Conservation (phyloP, 768 basidiomycete species). For the Boletus rubropictus region DNA sequence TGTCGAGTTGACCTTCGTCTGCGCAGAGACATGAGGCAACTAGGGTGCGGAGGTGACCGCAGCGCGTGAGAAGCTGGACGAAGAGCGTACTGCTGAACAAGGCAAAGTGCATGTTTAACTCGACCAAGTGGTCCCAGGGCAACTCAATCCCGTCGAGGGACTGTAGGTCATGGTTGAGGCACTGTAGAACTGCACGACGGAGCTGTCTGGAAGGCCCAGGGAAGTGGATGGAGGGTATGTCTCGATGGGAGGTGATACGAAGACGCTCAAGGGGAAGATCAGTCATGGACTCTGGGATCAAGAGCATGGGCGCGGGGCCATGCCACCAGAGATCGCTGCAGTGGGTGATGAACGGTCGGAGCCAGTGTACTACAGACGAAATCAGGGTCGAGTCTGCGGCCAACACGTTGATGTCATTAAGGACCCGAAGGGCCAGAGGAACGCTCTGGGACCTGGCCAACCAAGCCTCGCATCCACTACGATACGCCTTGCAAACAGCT, state of each 20-base stretch:
- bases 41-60: constrained; percentile 18
- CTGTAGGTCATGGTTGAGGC: constrained; percentile 16
- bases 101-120: constrained; percentile 27
- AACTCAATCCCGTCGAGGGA: constrained; percentile 22
- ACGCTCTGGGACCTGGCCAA: constrained; percentile 27
- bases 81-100: constrained; percentile 20
- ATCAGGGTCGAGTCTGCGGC: constrained; percentile 1
- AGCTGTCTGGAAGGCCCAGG: constrained; percentile 14
- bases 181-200: constrained; percentile 19
- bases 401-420: constrained; percentile 21
- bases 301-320: constrained; percentile 20
- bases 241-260: constrained; percentile 18
- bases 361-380: constrained; percentile 16
- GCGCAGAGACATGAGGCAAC: constrained; percentile 23
- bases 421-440: constrained; percentile 20
- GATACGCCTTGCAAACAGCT: constrained; percentile 3
- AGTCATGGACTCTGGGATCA: constrained; percentile 2
- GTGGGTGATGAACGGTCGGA: constrained; percentile 18
- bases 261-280: constrained; percentile 16
- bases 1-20: constrained; percentile 12
- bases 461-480: constrained; percentile 23
- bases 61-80: constrained; percentile 20
- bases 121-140: constrained; percentile 24
- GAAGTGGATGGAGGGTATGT: constrained; percentile 11
- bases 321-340: constrained; percentile 31